Evolutionary conservation across 257 asterid genomes (phyloP).

Genomic region (Galeopsis tetrahit): DNA sequence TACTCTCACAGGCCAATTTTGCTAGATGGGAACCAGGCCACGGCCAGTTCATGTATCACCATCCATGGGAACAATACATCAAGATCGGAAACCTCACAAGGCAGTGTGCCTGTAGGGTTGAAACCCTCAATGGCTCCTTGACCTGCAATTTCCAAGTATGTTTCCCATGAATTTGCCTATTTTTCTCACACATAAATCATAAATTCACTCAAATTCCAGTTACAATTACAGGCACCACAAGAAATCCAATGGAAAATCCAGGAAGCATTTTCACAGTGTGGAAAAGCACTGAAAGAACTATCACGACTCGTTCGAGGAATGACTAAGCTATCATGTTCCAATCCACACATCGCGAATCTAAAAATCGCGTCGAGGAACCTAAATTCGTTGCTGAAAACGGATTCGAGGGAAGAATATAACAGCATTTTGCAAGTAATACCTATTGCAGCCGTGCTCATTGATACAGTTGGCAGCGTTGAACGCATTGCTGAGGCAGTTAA

Average conservation of each 20-base stretch:
- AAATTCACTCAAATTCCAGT: constrained; percentile 2
- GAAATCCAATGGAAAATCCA: constrained; percentile 38
- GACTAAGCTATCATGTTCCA: constrained; percentile 47
- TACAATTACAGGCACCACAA: constrained; percentile 45
- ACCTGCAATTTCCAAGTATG: constrained; percentile 52
- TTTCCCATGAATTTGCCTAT: not conserved
- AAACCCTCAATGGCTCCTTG: constrained; percentile 55
- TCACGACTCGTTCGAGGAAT: constrained; percentile 50
- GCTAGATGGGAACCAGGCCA: constrained; percentile 95
- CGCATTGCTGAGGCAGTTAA: constrained; percentile 55
- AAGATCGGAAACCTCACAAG: constrained; percentile 67
- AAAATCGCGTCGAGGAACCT: constrained; percentile 50
- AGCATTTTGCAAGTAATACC: constrained; percentile 51
- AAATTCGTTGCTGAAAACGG: constrained; percentile 47
- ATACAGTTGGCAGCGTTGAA: constrained; percentile 50
- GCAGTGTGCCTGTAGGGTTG: constrained; percentile 62
- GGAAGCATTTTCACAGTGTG: constrained; percentile 43
- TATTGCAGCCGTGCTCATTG: constrained; percentile 54
- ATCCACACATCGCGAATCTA: constrained; percentile 43
- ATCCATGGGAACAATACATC: constrained; percentile 88
- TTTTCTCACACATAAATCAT: not conserved
- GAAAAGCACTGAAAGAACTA: constrained; percentile 60
- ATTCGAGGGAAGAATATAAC: constrained; percentile 31
- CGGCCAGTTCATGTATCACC: constrained; percentile 68
- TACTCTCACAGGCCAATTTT: constrained; percentile 61